Evolutionary conservation across 768 basidiomycete species (phyloP), one percentile per base, ranked within the genome.

Genomic region (Boletellus ananas): DNA sequence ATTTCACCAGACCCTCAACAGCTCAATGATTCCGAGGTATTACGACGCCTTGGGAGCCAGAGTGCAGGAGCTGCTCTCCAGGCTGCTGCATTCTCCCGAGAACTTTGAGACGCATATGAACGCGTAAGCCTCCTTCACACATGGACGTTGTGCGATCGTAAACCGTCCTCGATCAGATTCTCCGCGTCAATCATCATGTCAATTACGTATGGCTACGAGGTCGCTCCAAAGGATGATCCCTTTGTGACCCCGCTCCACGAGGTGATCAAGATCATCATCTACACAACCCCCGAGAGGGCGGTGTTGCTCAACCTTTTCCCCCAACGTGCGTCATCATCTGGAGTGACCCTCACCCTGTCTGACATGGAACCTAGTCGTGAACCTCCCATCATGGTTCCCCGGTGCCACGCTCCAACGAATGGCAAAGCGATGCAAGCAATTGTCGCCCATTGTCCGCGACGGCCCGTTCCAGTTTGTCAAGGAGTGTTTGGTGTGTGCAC

Each of bases 381-480:
- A 54, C 9, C 39, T 66, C 18, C 54, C 64, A 2, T 41, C 62
- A 8, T 62, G 57, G 58, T 51, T 60, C 18, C 54, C 55, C 0
- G 57, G 62, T 12, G 45, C 50, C 3, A 51, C 41, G 6, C 45
- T 61, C 17, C 36, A 52, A 18, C 51, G 38, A 14, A 34, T 54
- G 34, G 54, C 49, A n/a, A 14, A 33, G 9, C 45, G 49, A 38
- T 53, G 52, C 38, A 50, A 42, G 33, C 48, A 53, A 38, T 6
- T 53, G 13, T 58, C 52, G 6, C 38, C 54, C 21, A 38, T 47
- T 17, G 41, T 64, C 13, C 52, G 55, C 36, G 50, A 56, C 2
- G 47, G 10, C 2, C 65, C 67, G 2, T 57, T 64, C n/a, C 51
- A 57, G 20, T 63, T 59, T 34, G 59, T 65, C 44, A 56, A 60